These are phyloP conservation scores for Coccomyxa sp. DNA, from an alignment of 139 green algal species.

Conservation along the genomic window DNA sequence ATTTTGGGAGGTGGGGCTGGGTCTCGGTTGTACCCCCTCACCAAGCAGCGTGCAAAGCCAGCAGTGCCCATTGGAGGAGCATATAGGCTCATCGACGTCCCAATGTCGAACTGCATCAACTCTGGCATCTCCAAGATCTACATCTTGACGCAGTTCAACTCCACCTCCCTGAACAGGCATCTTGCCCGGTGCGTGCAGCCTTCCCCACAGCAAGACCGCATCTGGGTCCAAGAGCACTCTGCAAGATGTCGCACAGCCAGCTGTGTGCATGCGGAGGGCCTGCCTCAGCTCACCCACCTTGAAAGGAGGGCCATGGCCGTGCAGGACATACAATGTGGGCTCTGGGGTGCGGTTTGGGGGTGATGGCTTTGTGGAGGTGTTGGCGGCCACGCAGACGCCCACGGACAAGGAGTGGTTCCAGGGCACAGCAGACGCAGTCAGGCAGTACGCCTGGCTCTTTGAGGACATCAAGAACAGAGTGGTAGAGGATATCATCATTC, in stretches of 20 bases:
- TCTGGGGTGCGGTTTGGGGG: constrained; percentile 77
- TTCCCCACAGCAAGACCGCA: no score
- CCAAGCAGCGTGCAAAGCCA: constrained; percentile 89
- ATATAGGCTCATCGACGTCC: constrained; percentile 98
- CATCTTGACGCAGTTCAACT: constrained; percentile 98
- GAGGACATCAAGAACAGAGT: constrained; percentile 86
- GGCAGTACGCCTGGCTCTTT: constrained; percentile 96
- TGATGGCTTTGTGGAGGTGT: constrained; percentile 88
- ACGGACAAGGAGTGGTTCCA: constrained; percentile 83
- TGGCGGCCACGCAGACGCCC: constrained; percentile 28
- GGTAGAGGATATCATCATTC: constrained; percentile 96
- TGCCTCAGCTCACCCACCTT: no score
- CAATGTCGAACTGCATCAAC: constrained; percentile 99
- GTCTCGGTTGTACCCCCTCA: constrained; percentile 89
- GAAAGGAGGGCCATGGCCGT: no score
- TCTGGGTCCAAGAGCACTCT: no score
- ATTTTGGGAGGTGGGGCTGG: constrained; percentile 91
- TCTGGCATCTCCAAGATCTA: constrained; percentile 98
- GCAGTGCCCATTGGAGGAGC: constrained; percentile 97
- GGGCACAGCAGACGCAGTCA: constrained; percentile 96
- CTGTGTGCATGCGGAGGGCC: no score
- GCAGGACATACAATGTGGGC: constrained; percentile 98
- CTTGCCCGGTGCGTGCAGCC: no score
- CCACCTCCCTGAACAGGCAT: constrained; percentile 96
- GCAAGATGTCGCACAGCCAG: no score